Evolutionary conservation across 2,329 filamentous ascomycete species (phyloP), one percentile per base, ranked within the genome.

Genomic region (Cladophialophora carrionii): DNA sequence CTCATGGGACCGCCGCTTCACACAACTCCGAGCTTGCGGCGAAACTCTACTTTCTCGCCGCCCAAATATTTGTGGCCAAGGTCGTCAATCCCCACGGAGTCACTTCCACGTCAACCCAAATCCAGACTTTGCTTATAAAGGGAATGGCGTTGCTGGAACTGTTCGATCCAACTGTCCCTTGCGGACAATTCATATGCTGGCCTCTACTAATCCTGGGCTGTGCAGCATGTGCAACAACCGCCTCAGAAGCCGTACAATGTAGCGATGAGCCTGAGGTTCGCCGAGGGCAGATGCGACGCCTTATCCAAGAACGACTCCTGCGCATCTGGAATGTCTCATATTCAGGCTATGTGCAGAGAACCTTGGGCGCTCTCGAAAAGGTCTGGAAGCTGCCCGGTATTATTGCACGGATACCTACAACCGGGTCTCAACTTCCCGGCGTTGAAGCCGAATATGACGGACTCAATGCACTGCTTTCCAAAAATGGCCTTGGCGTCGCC

Each of bases 151-250:
- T 69, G 29, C 29, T 69, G 20, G 53, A 63, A 32, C 24, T 55
- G 22, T 69, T 49, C 29, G 67, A 69, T 41, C 57, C 57, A 24
- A 58, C 31, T 52, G 56, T 57, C 3, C 55, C 62, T 10, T 69
- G 62, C 49, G 67, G 62, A 20, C 67, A 69, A 32, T 67, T 67
- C 37, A 65, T 67, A n/a, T 67, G 64, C 60, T 69, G 67, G 67
- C 61, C 67, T n/a, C 55, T 69, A 17, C 54, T 69, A 3, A 54
- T 69, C 29, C 52, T 69, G 34, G 67, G 67, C 34, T 69, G 67
- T 34, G 62, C 64, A 17, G 64, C 64, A 31, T 69, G 67, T 22
- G 62, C 67, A 12, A 54, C 57, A 24, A 59, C 37, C 48, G 14
- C 4, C 2, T 22, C 31, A 9, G 62, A 69, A 48, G 46, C 49